phyloP scores from a whole-genome alignment of 164 flowering plant species.

The Kalanchoe fedtschenkoi region DNA sequence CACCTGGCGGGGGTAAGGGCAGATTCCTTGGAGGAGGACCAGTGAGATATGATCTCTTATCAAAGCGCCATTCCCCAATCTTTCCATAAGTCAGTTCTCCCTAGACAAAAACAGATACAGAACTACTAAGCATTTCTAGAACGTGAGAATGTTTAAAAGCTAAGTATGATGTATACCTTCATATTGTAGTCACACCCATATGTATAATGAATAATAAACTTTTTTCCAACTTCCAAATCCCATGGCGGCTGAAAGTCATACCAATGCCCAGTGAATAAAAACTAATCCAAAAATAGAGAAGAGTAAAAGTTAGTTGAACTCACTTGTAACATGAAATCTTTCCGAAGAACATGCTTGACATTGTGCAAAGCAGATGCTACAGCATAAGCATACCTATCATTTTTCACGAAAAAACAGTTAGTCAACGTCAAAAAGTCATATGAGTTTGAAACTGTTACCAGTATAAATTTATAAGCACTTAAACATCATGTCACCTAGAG shows the following conservation, averaged over 20 bases:
- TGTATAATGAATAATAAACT: slow-evolving; percentile 81
- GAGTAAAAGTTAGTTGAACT: background rate
- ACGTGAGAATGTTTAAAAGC: background rate
- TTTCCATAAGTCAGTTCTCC: slow-evolving; percentile 84
- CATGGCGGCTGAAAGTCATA: slow-evolving; percentile 78
- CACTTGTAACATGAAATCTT: slow-evolving; percentile 97
- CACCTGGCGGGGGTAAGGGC: slow-evolving; percentile 85
- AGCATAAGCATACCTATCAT: slow-evolving; percentile 41
- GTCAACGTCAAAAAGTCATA: background rate
- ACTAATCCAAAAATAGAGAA: background rate
- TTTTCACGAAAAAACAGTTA: background rate
- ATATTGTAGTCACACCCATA: slow-evolving; percentile 81
- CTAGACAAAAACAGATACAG: slow-evolving; percentile 24
- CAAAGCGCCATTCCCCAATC: slow-evolving; percentile 92
- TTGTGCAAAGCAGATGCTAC: slow-evolving; percentile 91
- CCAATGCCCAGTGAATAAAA: background rate
- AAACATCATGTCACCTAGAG: background rate
- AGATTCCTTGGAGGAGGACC: slow-evolving; percentile 75
- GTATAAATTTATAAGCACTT: background rate
- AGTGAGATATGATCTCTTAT: slow-evolving; percentile 66
- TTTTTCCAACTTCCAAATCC: slow-evolving; percentile 52
- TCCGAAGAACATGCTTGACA: slow-evolving; percentile 74
- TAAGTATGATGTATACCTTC: slow-evolving; percentile 36
- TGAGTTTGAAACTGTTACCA: background rate
- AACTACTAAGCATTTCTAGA: background rate